phyloP scores from a whole-genome alignment of 1,284 basidiomycete species.

The Mycocalia duriaeana region DNA sequence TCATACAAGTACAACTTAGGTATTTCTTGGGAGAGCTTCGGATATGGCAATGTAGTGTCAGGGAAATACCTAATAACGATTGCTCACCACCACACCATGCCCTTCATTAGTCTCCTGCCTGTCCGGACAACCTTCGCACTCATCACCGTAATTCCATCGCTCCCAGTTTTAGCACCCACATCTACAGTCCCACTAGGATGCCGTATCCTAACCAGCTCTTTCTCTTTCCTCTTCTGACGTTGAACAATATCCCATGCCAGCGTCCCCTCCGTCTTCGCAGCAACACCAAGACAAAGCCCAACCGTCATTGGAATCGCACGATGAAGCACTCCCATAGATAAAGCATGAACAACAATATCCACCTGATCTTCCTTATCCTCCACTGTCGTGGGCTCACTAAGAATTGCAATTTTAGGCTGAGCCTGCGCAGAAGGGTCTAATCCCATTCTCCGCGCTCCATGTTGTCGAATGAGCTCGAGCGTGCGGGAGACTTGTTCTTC shows the following conservation, averaged over 20 bases:
- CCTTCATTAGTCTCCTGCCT: slow-evolving; percentile 65
- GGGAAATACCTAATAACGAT: too few relatives aligned
- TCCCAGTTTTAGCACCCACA: slow-evolving; percentile 51
- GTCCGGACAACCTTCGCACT: slow-evolving; percentile 64
- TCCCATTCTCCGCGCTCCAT: slow-evolving; percentile 58
- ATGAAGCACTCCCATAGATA: slow-evolving; percentile 71
- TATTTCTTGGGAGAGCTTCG: too few relatives aligned
- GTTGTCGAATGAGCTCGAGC: slow-evolving; percentile 52
- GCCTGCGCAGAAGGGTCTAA: slow-evolving; percentile 56
- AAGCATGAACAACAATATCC: slow-evolving; percentile 57
- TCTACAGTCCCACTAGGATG: slow-evolving; percentile 66
- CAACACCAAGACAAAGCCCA: slow-evolving; percentile 66
- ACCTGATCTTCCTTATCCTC: slow-evolving; percentile 26
- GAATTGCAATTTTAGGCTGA: slow-evolving; percentile 68
- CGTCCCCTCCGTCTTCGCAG: slow-evolving; percentile 47
- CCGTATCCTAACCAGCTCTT: slow-evolving; percentile 40
- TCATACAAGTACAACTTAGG: too few relatives aligned
- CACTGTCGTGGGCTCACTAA: slow-evolving; percentile 31
- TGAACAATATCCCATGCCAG: slow-evolving; percentile 45
- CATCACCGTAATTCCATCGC: slow-evolving; percentile 40
- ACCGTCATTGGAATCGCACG: slow-evolving; percentile 74
- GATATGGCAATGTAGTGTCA: too few relatives aligned
- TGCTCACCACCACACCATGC: slow-evolving; percentile 58
- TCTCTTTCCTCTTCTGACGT: slow-evolving; percentile 11
- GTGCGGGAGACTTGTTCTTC: slow-evolving; percentile 26